Conservation (phyloP, 805 yeast genomes). For the Candida boleticola region DNA sequence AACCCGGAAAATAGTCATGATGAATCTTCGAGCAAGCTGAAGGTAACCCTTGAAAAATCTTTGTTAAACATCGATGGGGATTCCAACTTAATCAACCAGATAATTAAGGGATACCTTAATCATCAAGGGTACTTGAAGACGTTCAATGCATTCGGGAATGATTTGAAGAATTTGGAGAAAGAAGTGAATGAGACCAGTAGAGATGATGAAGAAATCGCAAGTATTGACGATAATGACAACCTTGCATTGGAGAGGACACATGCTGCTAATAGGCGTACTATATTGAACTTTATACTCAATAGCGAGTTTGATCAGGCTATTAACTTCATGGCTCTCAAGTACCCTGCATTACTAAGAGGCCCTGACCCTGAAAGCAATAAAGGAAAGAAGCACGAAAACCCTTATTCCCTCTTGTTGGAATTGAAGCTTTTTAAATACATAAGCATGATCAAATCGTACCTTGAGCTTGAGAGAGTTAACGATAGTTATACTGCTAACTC, state of each 20-base stretch:
- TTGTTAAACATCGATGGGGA: conserved; percentile 26
- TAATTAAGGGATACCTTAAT: conserved; percentile 37
- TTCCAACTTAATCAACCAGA: conserved; percentile 24
- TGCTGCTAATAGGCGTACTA: conserved; percentile 22
- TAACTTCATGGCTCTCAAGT: conserved; percentile 19
- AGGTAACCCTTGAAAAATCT: conserved; percentile 14
- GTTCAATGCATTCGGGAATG: conserved; percentile 30
- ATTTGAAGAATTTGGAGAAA: conserved; percentile 22
- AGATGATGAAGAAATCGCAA: conserved; percentile 10
- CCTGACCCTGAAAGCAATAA: conserved; percentile 8
- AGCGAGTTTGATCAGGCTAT: conserved; percentile 24
- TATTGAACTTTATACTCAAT: conserved; percentile 19
- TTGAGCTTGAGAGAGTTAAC: conserved; percentile 13
- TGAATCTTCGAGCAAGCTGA: neutral
- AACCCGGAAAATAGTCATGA: neutral
- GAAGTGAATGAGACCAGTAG: conserved; percentile 10
- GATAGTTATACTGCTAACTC: neutral
- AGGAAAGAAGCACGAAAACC: neutral
- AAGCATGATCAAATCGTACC: conserved; percentile 18
- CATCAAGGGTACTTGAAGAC: conserved; percentile 40
- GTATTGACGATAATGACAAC: conserved; percentile 7
- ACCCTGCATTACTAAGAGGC: conserved; percentile 12
- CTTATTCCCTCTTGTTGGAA: conserved; percentile 20
- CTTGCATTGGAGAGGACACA: conserved; percentile 15
- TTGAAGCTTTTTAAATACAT: conserved; percentile 24